Evolutionary conservation across 192 early-diverging fungal species (phyloP).

Genomic region (Funneliformis geosporum): DNA sequence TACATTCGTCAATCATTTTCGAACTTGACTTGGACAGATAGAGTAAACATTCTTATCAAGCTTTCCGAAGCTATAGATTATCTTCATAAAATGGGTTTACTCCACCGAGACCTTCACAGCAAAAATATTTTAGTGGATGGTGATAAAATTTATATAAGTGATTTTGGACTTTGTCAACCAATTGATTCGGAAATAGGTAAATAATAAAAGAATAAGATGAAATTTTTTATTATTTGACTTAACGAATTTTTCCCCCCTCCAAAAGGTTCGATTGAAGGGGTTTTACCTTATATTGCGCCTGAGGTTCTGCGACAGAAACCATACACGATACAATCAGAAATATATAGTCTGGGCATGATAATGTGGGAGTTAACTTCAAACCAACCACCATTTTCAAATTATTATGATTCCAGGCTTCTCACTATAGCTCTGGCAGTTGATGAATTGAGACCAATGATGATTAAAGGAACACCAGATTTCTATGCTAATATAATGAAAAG

Average conservation of each 20-base stretch:
- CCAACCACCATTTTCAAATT: constrained; percentile 33
- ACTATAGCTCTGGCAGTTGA: neutral
- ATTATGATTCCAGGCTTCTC: neutral
- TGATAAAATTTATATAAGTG: constrained; percentile 27
- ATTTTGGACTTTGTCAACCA: constrained; percentile 42
- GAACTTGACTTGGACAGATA: neutral
- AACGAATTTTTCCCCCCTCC: too few relatives aligned
- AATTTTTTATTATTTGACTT: too few relatives aligned
- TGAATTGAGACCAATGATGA: neutral
- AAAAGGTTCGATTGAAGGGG: constrained; percentile 29
- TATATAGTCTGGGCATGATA: constrained; percentile 45
- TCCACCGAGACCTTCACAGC: neutral
- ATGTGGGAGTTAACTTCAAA: constrained; percentile 49
- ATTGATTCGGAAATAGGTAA: constrained; percentile 37
- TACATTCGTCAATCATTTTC: neutral
- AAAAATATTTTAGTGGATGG: constrained; percentile 11
- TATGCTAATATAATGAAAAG: neutral
- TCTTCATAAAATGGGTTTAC: neutral
- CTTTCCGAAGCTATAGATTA: neutral
- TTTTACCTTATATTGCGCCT: constrained; percentile 46
- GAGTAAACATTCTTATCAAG: neutral
- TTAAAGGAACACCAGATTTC: neutral
- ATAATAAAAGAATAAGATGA: too few relatives aligned
- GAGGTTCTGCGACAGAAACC: constrained; percentile 37
- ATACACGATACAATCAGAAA: constrained; percentile 40